Percentiles rank a stretch among this genome's conserved stretches.
Conservation (phyloP, 2,329 filamentous ascomycete species). For the Xylariaceae sp. region DNA sequence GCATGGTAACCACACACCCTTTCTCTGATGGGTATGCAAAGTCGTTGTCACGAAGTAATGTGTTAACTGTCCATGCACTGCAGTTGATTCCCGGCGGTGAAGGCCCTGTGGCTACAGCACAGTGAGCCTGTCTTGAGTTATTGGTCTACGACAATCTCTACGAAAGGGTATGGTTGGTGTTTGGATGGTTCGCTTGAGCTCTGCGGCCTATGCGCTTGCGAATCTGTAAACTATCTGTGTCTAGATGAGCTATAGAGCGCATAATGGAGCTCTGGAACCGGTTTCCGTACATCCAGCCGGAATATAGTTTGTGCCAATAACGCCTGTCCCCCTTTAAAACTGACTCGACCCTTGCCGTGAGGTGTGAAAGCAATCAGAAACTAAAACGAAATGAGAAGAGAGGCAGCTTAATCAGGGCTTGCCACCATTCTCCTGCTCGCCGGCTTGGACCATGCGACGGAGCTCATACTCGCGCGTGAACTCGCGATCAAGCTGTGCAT, state of each 20-base stretch:
- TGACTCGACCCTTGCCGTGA: slow-evolving; percentile 13
- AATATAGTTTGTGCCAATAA: slow-evolving; percentile 14
- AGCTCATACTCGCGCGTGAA: slow-evolving; percentile 92
- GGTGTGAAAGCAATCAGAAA: slow-evolving; percentile 10
- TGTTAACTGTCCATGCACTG: slow-evolving; percentile 8
- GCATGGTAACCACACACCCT: too few species aligned
- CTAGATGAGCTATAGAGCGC: too few species aligned
- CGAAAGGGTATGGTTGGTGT: too few species aligned
- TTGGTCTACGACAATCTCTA: too few species aligned
- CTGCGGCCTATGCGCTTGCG: too few species aligned
- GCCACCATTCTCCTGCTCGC: slow-evolving; percentile 45
- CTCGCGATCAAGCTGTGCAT: slow-evolving; percentile 74
- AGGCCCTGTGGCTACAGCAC: slow-evolving; percentile 48
- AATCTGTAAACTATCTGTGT: too few species aligned
- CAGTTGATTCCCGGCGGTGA: slow-evolving; percentile 76
- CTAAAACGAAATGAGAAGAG: slow-evolving; percentile 10
- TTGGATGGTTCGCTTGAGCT: too few species aligned
- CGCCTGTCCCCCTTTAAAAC: slow-evolving; percentile 7
- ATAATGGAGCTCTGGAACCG: too few species aligned
- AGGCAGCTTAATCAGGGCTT: slow-evolving; percentile 18
- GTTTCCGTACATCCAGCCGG: too few species aligned
- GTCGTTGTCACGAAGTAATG: not conserved
- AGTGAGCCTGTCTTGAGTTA: slow-evolving; percentile 3
- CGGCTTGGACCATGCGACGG: slow-evolving; percentile 72
- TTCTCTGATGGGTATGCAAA: too few species aligned